These are phyloP conservation scores for Sporisorium iseilematis-ciliati DNA, from an alignment of 1,284 basidiomycete species.

Conservation along the genomic window DNA sequence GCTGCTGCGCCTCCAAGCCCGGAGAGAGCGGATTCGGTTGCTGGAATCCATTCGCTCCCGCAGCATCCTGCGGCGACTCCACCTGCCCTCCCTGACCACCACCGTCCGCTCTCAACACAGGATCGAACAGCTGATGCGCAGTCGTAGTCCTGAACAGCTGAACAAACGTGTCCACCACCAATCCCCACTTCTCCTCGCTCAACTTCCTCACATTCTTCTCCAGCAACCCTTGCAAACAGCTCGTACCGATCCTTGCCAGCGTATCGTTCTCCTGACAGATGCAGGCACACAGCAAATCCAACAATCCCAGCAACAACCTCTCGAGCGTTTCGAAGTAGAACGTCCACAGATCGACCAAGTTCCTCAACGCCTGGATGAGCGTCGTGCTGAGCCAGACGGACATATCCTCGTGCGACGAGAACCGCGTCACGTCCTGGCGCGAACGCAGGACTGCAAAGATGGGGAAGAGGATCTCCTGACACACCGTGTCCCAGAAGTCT, in stretches of 20 bases:
- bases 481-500: conserved; percentile 98
- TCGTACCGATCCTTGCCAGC: conserved; percentile 95
- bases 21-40: conserved; percentile 35
- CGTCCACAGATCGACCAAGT: conserved; percentile 95
- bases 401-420: conserved; percentile 98
- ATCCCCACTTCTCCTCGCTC: conserved; percentile 86
- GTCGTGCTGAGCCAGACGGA: conserved; percentile 99
- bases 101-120: conserved; percentile 79
- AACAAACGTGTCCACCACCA: conserved; percentile 91
- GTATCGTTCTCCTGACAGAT: conserved; percentile 95
- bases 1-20: conserved; percentile 46
- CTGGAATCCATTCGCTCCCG: conserved; percentile 15
- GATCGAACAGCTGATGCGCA: conserved; percentile 95
- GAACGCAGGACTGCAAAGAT: conserved; percentile 97
- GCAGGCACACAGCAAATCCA: conserved; percentile 94
- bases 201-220: conserved; percentile 94
- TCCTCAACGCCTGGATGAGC: conserved; percentile 96
- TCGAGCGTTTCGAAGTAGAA: conserved; percentile 94
- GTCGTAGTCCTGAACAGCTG: conserved; percentile 97
- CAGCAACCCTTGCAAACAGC: conserved; percentile 94
- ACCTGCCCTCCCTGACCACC: conserved; percentile 68
- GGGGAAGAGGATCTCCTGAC: conserved; percentile 95
- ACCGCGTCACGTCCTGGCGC: conserved; percentile 82
- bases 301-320: conserved; percentile 86
- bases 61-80: conserved; percentile 27